Evolutionary conservation across 2,329 filamentous ascomycete genomes (phyloP).

Genomic region (Monosporascus ibericus): DNA sequence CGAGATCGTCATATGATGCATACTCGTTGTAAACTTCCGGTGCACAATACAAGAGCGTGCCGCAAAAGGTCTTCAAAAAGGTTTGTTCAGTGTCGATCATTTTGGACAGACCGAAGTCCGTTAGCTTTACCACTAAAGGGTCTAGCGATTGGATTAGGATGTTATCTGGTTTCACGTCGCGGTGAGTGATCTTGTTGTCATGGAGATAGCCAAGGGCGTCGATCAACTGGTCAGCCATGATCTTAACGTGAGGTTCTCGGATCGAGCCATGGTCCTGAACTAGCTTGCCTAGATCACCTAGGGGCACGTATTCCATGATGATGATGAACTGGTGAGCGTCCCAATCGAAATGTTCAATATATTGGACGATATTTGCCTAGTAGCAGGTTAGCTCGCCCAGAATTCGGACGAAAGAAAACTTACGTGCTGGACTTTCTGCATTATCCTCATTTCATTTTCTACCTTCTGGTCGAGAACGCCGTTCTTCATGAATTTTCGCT

Average conservation of each 20-base stretch:
- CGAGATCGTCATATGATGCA: conserved; percentile 61
- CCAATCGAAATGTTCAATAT: conserved; percentile 82
- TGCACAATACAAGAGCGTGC: conserved; percentile 90
- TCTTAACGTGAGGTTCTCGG: conserved; percentile 61
- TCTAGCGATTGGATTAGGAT: conserved; percentile 72
- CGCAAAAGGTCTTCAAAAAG: conserved; percentile 93
- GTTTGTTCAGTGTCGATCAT: conserved; percentile 86
- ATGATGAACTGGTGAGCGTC: conserved; percentile 83
- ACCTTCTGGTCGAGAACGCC: conserved; percentile 85
- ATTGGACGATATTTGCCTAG: conserved; percentile 83
- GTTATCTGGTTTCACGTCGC: conserved; percentile 98
- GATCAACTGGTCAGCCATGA: conserved; percentile 70
- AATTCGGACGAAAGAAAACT: conserved; percentile 28
- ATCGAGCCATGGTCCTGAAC: conserved; percentile 58
- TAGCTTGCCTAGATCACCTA: conserved; percentile 75
- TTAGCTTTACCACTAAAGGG: conserved; percentile 81
- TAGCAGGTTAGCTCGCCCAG: conserved; percentile 12
- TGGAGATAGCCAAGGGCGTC: conserved; percentile 84
- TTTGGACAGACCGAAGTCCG: conserved; percentile 95
- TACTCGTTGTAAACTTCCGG: conserved; percentile 88
- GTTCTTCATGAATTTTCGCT: conserved; percentile 88
- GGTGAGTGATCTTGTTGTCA: conserved; percentile 82
- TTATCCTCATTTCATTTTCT: conserved; percentile 95
- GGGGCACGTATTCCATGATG: conserved; percentile 87
- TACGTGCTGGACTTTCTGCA: conserved; percentile 79